Evolutionary conservation across 805 yeast species (phyloP).

Genomic region (Ogataea glucozyma): DNA sequence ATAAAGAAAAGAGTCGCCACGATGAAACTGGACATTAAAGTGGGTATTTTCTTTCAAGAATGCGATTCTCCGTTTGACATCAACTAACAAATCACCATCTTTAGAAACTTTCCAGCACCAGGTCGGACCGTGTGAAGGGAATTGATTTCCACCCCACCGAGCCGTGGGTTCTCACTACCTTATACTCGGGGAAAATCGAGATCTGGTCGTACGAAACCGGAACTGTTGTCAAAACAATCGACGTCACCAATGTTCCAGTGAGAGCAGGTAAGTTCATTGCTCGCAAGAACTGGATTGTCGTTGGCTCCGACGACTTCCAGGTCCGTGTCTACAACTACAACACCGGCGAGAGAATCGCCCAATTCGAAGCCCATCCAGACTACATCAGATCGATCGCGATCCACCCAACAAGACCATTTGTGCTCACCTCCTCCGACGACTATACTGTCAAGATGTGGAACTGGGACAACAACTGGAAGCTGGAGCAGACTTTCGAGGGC

Average conservation of each 20-base stretch:
- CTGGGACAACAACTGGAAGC: slow-evolving; percentile 93
- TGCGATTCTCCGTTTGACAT: background rate
- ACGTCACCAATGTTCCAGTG: slow-evolving; percentile 94
- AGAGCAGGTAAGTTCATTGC: slow-evolving; percentile 95
- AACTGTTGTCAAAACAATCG: slow-evolving; percentile 81
- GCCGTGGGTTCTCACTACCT: slow-evolving; percentile 94
- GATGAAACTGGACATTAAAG: slow-evolving; percentile 55
- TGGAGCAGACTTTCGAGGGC: slow-evolving; percentile 90
- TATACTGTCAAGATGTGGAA: slow-evolving; percentile 92
- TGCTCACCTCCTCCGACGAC: slow-evolving; percentile 90
- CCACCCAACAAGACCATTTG: slow-evolving; percentile 89
- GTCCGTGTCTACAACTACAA: slow-evolving; percentile 91
- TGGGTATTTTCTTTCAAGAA: slow-evolving; percentile 25
- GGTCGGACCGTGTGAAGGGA: slow-evolving; percentile 96
- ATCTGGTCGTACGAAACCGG: slow-evolving; percentile 93
- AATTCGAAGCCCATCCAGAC: slow-evolving; percentile 98
- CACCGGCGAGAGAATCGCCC: slow-evolving; percentile 91
- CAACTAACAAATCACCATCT: slow-evolving; percentile 6
- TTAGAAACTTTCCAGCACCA: slow-evolving; percentile 80
- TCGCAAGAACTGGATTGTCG: slow-evolving; percentile 94
- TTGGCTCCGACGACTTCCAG: slow-evolving; percentile 95
- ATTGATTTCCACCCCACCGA: slow-evolving; percentile 97
- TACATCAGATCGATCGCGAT: slow-evolving; percentile 91
- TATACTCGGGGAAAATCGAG: slow-evolving; percentile 86
- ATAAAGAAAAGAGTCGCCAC: too few species aligned